phyloP scores from a whole-genome alignment of 192 early-diverging fungal genomes.

The Geranomyces variabilis region DNA sequence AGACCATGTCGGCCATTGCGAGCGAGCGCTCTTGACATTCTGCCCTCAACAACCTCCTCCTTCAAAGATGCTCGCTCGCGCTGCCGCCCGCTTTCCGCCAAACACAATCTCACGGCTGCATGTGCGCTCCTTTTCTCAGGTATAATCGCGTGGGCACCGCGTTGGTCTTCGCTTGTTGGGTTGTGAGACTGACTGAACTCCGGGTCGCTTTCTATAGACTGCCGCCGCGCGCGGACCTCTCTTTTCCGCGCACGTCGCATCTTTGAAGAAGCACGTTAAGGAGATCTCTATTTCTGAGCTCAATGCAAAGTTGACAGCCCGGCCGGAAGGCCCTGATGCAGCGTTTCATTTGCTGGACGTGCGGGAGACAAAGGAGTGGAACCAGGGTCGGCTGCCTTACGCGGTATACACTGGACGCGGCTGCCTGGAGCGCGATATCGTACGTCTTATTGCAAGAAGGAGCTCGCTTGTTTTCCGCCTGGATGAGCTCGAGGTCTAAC shows the following conservation, averaged over 20 bases:
- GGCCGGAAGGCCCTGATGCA: constrained; percentile 34
- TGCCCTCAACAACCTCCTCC: too few relatives aligned
- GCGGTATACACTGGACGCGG: constrained; percentile 58
- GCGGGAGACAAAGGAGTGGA: constrained; percentile 60
- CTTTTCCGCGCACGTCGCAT: constrained; percentile 44
- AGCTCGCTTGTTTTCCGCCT: neutral
- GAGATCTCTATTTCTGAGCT: constrained; percentile 39
- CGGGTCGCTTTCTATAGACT: constrained; percentile 9
- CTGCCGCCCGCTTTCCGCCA: neutral
- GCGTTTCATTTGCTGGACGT: constrained; percentile 53
- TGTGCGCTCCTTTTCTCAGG: neutral
- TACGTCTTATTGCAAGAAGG: constrained; percentile 23
- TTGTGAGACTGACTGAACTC: neutral
- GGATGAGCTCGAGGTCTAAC: neutral
- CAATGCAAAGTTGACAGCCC: constrained; percentile 30
- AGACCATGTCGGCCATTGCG: too few relatives aligned
- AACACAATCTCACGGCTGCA: neutral
- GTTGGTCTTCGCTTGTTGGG: neutral
- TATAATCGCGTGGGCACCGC: neutral
- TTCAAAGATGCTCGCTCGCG: neutral
- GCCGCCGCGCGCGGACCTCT: constrained; percentile 11
- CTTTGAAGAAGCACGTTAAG: constrained; percentile 37
- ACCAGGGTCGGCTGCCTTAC: constrained; percentile 52
- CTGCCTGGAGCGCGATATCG: constrained; percentile 59
- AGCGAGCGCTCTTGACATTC: too few relatives aligned